Percentiles rank a stretch among this genome's conserved stretches.
Evolutionary conservation across 768 basidiomycete species (phyloP).

Genomic region (Leccinum variicolor): DNA sequence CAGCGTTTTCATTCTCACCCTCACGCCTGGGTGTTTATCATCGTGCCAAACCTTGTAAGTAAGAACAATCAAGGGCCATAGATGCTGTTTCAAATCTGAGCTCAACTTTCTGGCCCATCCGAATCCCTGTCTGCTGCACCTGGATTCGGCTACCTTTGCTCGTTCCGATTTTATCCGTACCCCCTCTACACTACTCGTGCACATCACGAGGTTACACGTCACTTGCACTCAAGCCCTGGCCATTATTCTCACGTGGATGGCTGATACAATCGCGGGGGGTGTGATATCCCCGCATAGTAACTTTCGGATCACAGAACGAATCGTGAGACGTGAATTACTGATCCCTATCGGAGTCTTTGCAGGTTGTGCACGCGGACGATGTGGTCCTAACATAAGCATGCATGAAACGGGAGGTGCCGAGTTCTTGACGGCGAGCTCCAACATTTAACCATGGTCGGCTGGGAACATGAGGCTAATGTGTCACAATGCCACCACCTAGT

Average conservation of each 20-base stretch:
- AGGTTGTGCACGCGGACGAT: background rate
- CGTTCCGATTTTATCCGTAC: background rate
- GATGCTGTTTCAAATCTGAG: background rate
- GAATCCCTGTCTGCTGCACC: background rate
- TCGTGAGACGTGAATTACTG: background rate
- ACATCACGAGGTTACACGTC: background rate
- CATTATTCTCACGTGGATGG: background rate
- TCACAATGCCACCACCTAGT: background rate
- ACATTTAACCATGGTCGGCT: background rate
- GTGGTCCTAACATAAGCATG: background rate
- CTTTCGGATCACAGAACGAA: background rate
- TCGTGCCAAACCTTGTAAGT: background rate
- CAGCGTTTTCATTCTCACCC: background rate
- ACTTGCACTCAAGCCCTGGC: background rate
- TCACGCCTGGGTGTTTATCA: background rate
- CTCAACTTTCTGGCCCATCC: background rate
- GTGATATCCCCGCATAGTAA: background rate
- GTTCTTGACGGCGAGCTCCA: background rate
- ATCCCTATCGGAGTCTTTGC: background rate
- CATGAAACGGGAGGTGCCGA: background rate
- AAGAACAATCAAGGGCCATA: background rate
- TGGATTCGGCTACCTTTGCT: background rate
- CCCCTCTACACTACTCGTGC: background rate
- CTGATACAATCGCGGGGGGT: background rate
- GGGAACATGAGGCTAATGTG: background rate